phyloP scores from a whole-genome alignment of 768 basidiomycete genomes.

The Gloeophyllum trabeum region DNA sequence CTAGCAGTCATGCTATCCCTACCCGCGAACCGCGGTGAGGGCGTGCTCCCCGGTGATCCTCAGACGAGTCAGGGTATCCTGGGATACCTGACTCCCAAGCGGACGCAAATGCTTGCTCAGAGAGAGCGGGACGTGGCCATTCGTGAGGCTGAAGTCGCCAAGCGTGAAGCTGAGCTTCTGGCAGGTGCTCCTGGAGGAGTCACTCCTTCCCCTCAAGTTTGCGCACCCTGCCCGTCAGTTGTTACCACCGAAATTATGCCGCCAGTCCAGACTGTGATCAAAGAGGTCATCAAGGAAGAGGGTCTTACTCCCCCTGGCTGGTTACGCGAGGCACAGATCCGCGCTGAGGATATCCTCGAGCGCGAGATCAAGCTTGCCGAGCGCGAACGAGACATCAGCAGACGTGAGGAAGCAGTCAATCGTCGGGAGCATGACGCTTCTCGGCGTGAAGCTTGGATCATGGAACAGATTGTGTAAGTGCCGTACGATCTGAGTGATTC shows the following conservation, averaged over 20 bases:
- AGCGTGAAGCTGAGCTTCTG: conserved; percentile 78
- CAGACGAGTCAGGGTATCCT: conserved; percentile 32
- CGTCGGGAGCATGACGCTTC: conserved; percentile 81
- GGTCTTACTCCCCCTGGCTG: conserved; percentile 73
- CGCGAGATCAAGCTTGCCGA: conserved; percentile 81
- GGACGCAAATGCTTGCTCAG: conserved; percentile 67
- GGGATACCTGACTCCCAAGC: conserved; percentile 71
- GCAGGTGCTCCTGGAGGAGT: conserved; percentile 79
- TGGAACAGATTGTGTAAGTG: conserved; percentile 82
- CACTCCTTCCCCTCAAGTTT: conserved; percentile 35
- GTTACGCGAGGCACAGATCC: conserved; percentile 54
- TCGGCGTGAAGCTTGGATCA: conserved; percentile 82
- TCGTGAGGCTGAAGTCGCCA: conserved; percentile 83
- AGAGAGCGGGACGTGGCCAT: conserved; percentile 71
- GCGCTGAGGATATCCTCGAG: conserved; percentile 74
- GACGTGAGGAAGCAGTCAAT: conserved; percentile 78
- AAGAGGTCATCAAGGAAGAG: conserved; percentile 79
- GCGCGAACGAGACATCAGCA: conserved; percentile 77
- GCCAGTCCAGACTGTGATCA: conserved; percentile 72
- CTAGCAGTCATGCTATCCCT: conserved; percentile 88
- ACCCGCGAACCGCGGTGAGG: conserved; percentile 37
- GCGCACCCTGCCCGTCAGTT: conserved; percentile 45
- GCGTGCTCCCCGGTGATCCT: conserved; percentile 23
- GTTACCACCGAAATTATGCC: conserved; percentile 42
- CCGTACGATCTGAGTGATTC: neutral